Evolutionary conservation across 257 asterid species (phyloP).

Genomic region (Forsythia viridissima): DNA sequence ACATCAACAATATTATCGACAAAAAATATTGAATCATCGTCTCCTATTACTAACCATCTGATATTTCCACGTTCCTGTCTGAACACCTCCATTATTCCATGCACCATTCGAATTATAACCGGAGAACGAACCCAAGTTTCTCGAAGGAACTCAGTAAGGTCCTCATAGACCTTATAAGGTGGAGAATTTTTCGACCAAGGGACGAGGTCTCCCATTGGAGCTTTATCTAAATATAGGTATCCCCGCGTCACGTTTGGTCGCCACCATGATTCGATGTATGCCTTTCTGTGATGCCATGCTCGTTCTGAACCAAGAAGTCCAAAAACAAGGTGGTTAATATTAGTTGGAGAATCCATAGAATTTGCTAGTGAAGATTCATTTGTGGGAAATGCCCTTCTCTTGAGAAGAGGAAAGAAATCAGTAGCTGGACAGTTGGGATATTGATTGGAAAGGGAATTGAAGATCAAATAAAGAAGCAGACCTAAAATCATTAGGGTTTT

Average conservation of each 20-base stretch:
- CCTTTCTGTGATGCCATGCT: conserved; percentile 47
- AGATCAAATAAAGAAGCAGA: conserved; percentile 26
- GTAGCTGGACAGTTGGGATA: conserved; percentile 30
- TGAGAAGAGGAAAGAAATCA: conserved; percentile 23
- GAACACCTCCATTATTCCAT: conserved; percentile 59
- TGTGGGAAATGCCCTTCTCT: neutral
- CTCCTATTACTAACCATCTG: conserved; percentile 76
- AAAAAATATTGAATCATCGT: conserved; percentile 69
- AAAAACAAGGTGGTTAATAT: conserved; percentile 49
- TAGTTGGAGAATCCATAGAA: conserved; percentile 26
- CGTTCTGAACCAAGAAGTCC: conserved; percentile 57
- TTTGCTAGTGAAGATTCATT: neutral
- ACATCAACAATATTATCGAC: conserved; percentile 60
- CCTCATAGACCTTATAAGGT: conserved; percentile 45
- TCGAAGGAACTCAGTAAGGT: conserved; percentile 26
- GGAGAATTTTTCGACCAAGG: conserved; percentile 70
- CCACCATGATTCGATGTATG: conserved; percentile 76
- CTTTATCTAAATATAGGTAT: conserved; percentile 41
- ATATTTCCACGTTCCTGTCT: conserved; percentile 37
- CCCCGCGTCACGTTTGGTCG: conserved; percentile 57
- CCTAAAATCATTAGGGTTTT: conserved; percentile 26
- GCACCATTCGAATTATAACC: conserved; percentile 35
- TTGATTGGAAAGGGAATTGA: conserved; percentile 30
- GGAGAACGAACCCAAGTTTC: conserved; percentile 26
- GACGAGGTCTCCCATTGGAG: conserved; percentile 39